Evolutionary conservation across 1,284 basidiomycete genomes (phyloP).

Genomic region (Ceratobasidium sp.): DNA sequence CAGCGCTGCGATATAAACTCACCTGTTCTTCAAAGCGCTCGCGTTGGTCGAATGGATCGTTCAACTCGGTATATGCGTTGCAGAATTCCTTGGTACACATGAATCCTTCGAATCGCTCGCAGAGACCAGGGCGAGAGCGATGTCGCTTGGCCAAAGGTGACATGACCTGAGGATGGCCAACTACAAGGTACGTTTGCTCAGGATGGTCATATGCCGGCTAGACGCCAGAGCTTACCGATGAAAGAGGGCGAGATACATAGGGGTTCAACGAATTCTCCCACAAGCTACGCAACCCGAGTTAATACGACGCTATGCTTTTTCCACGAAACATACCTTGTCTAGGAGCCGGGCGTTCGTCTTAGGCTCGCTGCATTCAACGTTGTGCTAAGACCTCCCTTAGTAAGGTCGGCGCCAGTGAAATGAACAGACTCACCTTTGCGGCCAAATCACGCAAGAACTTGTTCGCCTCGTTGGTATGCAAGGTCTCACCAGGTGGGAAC

Average conservation of each 20-base stretch:
- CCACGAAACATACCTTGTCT: constrained; percentile 75
- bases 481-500: constrained; percentile 91
- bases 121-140: constrained; percentile 89
- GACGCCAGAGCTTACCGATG: constrained; percentile 66
- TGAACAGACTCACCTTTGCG: constrained; percentile 65
- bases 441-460: constrained; percentile 87
- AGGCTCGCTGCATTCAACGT: constrained; percentile 96
- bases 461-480: constrained; percentile 90
- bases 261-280: constrained; percentile 96
- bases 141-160: constrained; percentile 98
- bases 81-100: constrained; percentile 98
- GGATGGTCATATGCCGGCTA: neutral
- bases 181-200: constrained; percentile 50
- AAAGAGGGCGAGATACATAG: constrained; percentile 97
- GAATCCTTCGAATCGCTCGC: constrained; percentile 98
- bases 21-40: constrained; percentile 95
- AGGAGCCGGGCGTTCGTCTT: constrained; percentile 94
- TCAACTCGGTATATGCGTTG: constrained; percentile 98
- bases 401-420: neutral
- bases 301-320: neutral
- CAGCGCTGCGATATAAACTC: constrained; percentile 38
- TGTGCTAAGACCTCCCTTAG: constrained; percentile 63
- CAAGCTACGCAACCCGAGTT: constrained; percentile 62
- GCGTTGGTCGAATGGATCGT: constrained; percentile 96
- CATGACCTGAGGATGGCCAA: constrained; percentile 99